Conservation (phyloP, 1,284 basidiomycete genomes). For the Pholiota adiposa region DNA sequence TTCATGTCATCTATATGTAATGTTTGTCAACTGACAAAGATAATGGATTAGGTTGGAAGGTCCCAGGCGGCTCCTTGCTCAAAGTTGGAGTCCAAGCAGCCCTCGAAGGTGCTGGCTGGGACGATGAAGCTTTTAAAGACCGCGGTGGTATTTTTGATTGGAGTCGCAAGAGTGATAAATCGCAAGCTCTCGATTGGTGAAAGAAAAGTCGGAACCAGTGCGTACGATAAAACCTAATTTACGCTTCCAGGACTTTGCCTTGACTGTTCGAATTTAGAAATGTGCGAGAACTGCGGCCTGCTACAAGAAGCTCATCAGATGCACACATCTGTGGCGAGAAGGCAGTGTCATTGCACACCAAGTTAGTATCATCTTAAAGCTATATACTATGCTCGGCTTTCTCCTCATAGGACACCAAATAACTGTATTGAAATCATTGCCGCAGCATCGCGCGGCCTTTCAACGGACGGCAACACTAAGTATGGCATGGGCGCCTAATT, state of each 20-base stretch:
- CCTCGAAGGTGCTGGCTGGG: conserved; percentile 39
- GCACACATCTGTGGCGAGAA: background rate
- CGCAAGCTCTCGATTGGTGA: background rate
- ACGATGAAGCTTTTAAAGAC: conserved; percentile 34
- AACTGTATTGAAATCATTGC: background rate
- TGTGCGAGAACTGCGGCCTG: background rate
- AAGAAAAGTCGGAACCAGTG: too few species aligned
- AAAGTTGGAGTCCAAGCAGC: conserved; percentile 39
- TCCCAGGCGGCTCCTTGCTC: conserved; percentile 33
- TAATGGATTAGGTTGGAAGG: conserved; percentile 25
- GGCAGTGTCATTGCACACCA: background rate
- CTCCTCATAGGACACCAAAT: background rate
- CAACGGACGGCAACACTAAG: background rate
- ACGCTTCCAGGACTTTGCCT: too few species aligned
- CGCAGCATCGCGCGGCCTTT: background rate
- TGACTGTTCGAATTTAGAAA: too few species aligned
- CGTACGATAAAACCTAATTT: too few species aligned
- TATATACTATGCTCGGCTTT: background rate
- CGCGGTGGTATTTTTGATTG: conserved; percentile 35
- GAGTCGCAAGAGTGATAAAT: background rate
- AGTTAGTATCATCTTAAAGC: background rate
- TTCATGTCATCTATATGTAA: too few species aligned
- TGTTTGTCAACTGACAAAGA: background rate
- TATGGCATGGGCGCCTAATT: conserved; percentile 1
- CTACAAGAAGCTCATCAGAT: background rate